phyloP scores from a whole-genome alignment of 371 early-diverging fungal species.

The Fennellomyces sp. region DNA sequence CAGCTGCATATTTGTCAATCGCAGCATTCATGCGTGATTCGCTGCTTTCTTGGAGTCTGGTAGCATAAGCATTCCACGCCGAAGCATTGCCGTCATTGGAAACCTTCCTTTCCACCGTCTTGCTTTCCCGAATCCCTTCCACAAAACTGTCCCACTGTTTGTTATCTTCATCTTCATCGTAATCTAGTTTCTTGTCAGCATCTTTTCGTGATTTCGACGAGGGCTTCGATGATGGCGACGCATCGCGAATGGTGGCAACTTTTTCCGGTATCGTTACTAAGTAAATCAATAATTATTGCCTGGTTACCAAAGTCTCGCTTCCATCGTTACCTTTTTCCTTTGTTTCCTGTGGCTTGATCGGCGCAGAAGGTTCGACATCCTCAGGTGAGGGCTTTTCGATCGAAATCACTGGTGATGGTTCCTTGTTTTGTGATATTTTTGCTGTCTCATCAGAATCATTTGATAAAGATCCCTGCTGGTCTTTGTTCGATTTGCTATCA shows the following conservation, averaged over 20 bases:
- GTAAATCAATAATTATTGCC: too few species aligned
- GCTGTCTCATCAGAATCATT: background rate
- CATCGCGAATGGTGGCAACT: too few species aligned
- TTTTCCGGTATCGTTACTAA: too few species aligned
- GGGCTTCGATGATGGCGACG: background rate
- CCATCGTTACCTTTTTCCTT: too few species aligned
- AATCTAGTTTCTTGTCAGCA: background rate
- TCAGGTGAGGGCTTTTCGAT: background rate
- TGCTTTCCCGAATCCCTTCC: constrained; percentile 2
- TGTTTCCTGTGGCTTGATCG: too few species aligned
- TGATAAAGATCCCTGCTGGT: background rate
- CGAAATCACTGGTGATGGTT: background rate
- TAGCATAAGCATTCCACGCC: constrained; percentile 14
- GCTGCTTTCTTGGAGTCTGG: constrained; percentile 7
- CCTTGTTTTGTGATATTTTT: background rate
- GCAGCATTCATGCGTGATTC: constrained; percentile 2
- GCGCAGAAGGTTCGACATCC: background rate
- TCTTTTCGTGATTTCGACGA: background rate
- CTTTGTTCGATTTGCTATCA: background rate
- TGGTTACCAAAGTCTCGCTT: too few species aligned
- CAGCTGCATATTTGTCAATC: constrained; percentile 12
- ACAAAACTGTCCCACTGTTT: constrained; percentile 10
- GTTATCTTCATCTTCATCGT: constrained; percentile 11
- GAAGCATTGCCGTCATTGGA: constrained; percentile 1
- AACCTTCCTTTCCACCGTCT: background rate